phyloP scores from a whole-genome alignment of 2,329 filamentous ascomycete species.

The Leptographium procerum region DNA sequence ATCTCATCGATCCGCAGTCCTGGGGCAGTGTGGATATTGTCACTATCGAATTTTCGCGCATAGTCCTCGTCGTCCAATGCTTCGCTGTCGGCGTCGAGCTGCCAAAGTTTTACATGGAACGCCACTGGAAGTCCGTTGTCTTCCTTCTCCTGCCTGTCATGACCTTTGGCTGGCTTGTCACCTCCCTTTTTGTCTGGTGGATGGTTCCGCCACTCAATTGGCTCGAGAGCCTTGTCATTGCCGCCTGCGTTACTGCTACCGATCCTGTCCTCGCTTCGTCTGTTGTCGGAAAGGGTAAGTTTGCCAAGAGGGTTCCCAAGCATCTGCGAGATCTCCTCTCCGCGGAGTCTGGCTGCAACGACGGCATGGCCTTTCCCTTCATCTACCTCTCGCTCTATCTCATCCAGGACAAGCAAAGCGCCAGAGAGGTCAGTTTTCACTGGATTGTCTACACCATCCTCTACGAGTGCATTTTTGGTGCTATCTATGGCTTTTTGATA shows the following conservation, averaged over 20 bases:
- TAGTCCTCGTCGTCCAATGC: slow-evolving; percentile 84
- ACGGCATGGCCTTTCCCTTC: slow-evolving; percentile 99
- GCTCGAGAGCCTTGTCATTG: slow-evolving; percentile 77
- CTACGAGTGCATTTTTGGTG: slow-evolving; percentile 92
- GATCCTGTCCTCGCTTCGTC: slow-evolving; percentile 95
- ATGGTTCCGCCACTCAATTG: slow-evolving; percentile 68
- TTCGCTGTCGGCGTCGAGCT: slow-evolving; percentile 86
- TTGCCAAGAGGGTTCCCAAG: slow-evolving; percentile 93
- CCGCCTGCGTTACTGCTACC: slow-evolving; percentile 92
- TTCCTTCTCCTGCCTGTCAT: slow-evolving; percentile 89
- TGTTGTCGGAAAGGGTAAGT: slow-evolving; percentile 97
- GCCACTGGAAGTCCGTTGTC: slow-evolving; percentile 86
- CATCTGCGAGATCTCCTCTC: slow-evolving; percentile 92
- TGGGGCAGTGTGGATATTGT: slow-evolving; percentile 83
- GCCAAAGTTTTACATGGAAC: slow-evolving; percentile 93
- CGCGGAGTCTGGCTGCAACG: slow-evolving; percentile 95
- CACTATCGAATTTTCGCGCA: slow-evolving; percentile 79
- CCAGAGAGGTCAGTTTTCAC: slow-evolving; percentile 61
- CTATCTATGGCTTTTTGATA: slow-evolving; percentile 73
- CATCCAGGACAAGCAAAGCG: slow-evolving; percentile 64
- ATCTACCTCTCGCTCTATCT: slow-evolving; percentile 88
- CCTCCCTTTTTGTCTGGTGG: slow-evolving; percentile 91
- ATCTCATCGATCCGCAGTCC: slow-evolving; percentile 61
- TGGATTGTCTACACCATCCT: slow-evolving; percentile 85
- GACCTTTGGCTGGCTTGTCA: slow-evolving; percentile 90